These are phyloP conservation scores for Botrytis cinerea DNA, from an alignment of 2,329 filamentous ascomycete genomes.

Conservation along the genomic window DNA sequence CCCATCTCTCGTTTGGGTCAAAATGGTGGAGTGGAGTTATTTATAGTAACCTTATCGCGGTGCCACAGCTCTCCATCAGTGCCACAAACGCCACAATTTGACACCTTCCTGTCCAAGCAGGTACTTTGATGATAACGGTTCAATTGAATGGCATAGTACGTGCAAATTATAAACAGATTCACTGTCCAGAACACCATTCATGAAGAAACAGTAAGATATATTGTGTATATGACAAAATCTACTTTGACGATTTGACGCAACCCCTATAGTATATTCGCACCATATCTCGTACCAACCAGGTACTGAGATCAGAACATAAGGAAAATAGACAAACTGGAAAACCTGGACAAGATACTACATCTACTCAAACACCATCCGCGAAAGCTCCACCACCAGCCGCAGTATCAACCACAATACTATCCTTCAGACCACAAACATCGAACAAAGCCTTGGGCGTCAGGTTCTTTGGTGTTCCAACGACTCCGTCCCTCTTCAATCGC, in stretches of 20 bases:
- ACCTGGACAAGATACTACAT: background rate
- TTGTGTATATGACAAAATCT: background rate
- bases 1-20: background rate
- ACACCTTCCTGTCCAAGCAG: slow-evolving; percentile 1
- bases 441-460: slow-evolving; percentile 53
- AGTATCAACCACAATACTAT: slow-evolving; percentile 52
- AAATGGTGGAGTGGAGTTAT: background rate
- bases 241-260: background rate
- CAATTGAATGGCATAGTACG: background rate
- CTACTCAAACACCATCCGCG: slow-evolving; percentile 28
- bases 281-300: background rate
- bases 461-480: slow-evolving; percentile 46
- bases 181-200: background rate
- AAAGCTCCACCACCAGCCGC: slow-evolving; percentile 30
- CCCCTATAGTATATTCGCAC: background rate
- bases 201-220: slow-evolving; percentile 2
- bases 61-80: background rate
- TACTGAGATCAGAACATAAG: slow-evolving; percentile 3
- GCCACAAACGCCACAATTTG: slow-evolving; percentile 6
- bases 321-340: background rate
- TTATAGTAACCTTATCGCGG: background rate
- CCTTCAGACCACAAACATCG: slow-evolving; percentile 53
- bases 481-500: slow-evolving; percentile 45
- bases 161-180: background rate
- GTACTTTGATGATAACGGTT: slow-evolving; percentile 1